These are phyloP conservation scores for Lactarius hengduanensis DNA, from an alignment of 768 basidiomycete species.

Conservation along the genomic window DNA sequence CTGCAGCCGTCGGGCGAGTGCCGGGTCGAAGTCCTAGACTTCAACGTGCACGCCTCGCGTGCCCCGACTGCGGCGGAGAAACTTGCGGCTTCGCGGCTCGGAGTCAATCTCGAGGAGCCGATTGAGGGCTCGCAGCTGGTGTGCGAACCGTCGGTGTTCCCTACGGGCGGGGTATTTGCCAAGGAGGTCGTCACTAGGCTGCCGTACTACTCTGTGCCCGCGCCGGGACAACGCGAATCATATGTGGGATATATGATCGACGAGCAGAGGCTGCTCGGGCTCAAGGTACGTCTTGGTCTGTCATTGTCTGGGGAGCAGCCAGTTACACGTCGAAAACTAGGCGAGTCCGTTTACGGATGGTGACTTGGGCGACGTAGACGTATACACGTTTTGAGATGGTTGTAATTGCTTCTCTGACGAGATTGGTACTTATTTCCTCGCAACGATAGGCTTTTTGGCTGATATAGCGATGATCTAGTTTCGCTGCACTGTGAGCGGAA, in stretches of 20 bases:
- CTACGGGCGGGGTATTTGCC: conserved; percentile 31
- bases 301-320: neutral
- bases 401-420: neutral
- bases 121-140: conserved; percentile 9
- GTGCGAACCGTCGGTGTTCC: conserved; percentile 8
- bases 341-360: conserved; percentile 35
- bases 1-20: conserved; percentile 21
- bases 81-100: conserved; percentile 5
- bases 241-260: conserved; percentile 43
- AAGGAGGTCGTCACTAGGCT: conserved; percentile 33
- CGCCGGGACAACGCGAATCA: conserved; percentile 12
- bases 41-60: conserved; percentile 33
- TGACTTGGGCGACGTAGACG: conserved; percentile 40
- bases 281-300: conserved; percentile 26
- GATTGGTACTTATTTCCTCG: too few species aligned
- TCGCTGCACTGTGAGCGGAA: too few species aligned
- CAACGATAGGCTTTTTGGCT: too few species aligned
- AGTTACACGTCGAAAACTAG: conserved; percentile 15
- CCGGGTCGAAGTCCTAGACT: conserved; percentile 34
- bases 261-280: conserved; percentile 38
- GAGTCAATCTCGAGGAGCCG: conserved; percentile 2
- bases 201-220: conserved; percentile 32
- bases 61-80: conserved; percentile 9
- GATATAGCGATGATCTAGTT: too few species aligned
- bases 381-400: conserved; percentile 37